Percentiles rank a stretch among this genome's conserved stretches.
phyloP scores from a whole-genome alignment of 371 early-diverging fungal genomes.

The Mortierella sp. region DNA sequence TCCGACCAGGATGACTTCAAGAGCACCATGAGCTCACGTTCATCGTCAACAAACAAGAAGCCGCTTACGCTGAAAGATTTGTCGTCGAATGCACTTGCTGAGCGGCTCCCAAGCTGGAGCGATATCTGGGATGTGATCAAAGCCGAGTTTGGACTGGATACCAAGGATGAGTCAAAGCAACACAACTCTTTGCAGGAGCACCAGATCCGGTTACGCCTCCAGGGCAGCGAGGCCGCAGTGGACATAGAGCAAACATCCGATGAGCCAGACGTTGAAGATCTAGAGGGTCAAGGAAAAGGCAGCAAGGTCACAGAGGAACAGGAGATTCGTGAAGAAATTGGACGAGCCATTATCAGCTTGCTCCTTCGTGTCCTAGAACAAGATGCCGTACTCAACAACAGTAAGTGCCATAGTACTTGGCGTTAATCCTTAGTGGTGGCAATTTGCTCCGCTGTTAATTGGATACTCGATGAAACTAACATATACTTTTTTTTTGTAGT shows the following conservation, averaged over 20 bases:
- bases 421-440: background rate
- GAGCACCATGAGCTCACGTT: constrained; percentile 18
- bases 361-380: constrained; percentile 42
- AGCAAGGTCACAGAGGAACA: constrained; percentile 22
- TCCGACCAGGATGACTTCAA: background rate
- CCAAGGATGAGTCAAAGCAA: constrained; percentile 29
- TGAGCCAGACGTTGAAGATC: background rate
- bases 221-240: constrained; percentile 3
- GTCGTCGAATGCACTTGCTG: constrained; percentile 2
- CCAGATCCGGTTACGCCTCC: constrained; percentile 31
- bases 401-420: constrained; percentile 7
- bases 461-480: background rate
- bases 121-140: constrained; percentile 48
- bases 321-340: constrained; percentile 44
- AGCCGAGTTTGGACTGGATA: constrained; percentile 45
- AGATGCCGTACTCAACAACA: constrained; percentile 35
- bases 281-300: background rate
- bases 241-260: background rate
- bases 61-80: background rate
- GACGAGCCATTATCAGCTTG: constrained; percentile 37
- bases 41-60: background rate
- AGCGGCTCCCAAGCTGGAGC: constrained; percentile 48
- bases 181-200: constrained; percentile 39
- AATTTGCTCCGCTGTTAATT: background rate
- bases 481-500: constrained; percentile 5